Base-by-base conservation (phyloP, 73 alveolate genomes). In the Paraurostyla sp. region DNA sequence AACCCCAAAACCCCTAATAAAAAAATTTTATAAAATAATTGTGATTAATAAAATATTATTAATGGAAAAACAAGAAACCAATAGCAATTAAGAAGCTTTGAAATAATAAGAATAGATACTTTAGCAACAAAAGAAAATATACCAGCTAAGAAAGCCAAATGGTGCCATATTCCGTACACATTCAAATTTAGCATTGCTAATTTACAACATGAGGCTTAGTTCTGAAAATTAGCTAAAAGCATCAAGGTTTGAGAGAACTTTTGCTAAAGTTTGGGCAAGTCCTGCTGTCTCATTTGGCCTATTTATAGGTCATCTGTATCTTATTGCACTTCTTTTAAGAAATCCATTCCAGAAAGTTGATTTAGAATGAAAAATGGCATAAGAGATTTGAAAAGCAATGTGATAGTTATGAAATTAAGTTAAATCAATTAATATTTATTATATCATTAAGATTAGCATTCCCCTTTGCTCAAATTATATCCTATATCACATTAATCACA, bases 341-440 rank as follows among this genome's bases (percentile, higher is more conserved):
- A 69, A 69, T 43, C 85, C 85, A n/a, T 69, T 69, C 36, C 49
- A 69, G 27, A 69, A 69, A 36, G 85, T 69, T 4, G 85, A 69
- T 42, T 36, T 69, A 11, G 85, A 69, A 18, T 69, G 85, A 69
- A 56, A 56, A 13, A 56, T 23, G n/a, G n/a, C n/a, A n/a, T n/a
- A n/a, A 46, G 13, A 46, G 18, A 46, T 46, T 15, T 46, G 13
- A 20, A 15, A 20, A 13, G 18, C 18, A 46, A 13, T 46, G 22
- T 15, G 58, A 18, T 52, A 52, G 23, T 52, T 52, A 52, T 52
- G 69, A 52, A 52, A 52, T 52, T 52, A 52, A 52, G 69, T 6
- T 52, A 18, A 52, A 52, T 18, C 4, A 18, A 52, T 45, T 45
- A 45, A 45, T 18, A 45, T 13, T 45, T 45, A 13, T 45, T 45